phyloP scores from a whole-genome alignment of 106 monocot genomes.

The Phalaenopsis equestris region DNA sequence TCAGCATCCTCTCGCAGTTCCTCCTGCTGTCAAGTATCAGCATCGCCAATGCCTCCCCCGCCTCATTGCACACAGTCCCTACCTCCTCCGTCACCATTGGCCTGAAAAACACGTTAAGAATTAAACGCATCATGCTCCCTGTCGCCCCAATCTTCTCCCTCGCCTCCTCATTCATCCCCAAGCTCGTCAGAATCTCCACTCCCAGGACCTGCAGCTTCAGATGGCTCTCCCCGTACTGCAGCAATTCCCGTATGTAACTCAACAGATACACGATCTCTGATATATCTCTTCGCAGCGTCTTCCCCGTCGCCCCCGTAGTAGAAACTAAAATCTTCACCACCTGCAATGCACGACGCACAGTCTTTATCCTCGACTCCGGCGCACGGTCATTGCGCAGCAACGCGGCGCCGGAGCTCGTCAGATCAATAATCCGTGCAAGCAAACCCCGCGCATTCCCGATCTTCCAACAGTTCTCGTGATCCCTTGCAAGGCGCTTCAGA shows the following conservation, averaged over 20 bases:
- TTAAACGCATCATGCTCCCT: constrained; percentile 38
- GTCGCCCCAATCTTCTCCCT: constrained; percentile 50
- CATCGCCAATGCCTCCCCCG: constrained; percentile 71
- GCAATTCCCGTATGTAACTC: constrained; percentile 45
- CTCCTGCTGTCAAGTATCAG: constrained; percentile 44
- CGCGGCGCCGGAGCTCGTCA: constrained; percentile 19
- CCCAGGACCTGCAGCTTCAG: constrained; percentile 43
- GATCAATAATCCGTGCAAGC: constrained; percentile 48
- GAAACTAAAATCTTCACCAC: constrained; percentile 31
- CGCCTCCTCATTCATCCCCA: constrained; percentile 49
- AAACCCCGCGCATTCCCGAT: constrained; percentile 45
- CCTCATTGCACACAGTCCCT: constrained; percentile 26
- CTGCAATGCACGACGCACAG: constrained; percentile 33
- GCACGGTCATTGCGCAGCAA: constrained; percentile 20
- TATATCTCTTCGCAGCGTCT: constrained; percentile 29
- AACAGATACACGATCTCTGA: constrained; percentile 49
- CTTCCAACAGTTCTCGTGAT: constrained; percentile 44
- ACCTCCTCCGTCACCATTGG: constrained; percentile 12
- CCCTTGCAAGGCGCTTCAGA: constrained; percentile 39
- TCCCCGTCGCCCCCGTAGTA: constrained; percentile 44
- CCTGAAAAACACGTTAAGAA: constrained; percentile 29
- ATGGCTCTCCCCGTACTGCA: constrained; percentile 48
- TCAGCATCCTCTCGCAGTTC: constrained; percentile 45
- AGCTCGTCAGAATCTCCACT: constrained; percentile 41
- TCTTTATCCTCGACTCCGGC: constrained; percentile 25